Percentiles rank a stretch among this genome's conserved stretches.
Conservation (phyloP, 768 basidiomycete genomes). For the Neoboletus magnificus region DNA sequence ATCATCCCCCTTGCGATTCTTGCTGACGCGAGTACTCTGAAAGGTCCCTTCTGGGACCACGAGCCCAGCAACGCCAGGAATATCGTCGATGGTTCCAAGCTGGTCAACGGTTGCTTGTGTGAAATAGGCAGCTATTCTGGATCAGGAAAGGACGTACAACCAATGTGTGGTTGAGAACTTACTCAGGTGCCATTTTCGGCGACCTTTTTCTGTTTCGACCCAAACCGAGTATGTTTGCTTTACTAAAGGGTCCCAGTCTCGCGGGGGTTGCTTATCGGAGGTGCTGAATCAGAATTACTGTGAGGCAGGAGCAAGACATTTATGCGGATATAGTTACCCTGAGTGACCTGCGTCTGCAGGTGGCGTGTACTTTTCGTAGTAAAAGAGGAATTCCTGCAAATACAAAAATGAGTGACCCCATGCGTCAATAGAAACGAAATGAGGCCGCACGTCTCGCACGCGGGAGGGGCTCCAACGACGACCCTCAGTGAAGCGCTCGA, state of each 20-base stretch:
- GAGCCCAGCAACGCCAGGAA: conserved; percentile 55
- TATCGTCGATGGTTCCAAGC: conserved; percentile 67
- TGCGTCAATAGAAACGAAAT: conserved; percentile 1
- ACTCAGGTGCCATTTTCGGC: conserved; percentile 84
- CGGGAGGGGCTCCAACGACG: conserved; percentile 80
- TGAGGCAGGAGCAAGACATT: conserved; percentile 7
- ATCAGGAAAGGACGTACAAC: conserved; percentile 18
- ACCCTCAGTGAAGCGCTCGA: conserved; percentile 84
- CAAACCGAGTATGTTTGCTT: conserved; percentile 86
- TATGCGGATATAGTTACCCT: conserved; percentile 33
- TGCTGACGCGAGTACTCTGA: conserved; percentile 61
- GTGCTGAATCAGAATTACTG: conserved; percentile 22
- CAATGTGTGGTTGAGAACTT: conserved; percentile 25
- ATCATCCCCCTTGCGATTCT: conserved; percentile 46
- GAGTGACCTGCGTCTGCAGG: conserved; percentile 43
- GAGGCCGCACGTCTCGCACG: conserved; percentile 65
- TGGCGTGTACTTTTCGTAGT: conserved; percentile 69
- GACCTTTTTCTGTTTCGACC: conserved; percentile 61
- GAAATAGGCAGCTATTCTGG: conserved; percentile 72
- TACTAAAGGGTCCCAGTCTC: conserved; percentile 66
- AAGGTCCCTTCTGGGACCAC: conserved; percentile 66
- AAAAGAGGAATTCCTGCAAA: conserved; percentile 76
- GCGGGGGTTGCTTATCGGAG: conserved; percentile 50
- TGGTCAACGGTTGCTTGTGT: conserved; percentile 72
- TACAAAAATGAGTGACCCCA: conserved; percentile 11